A percentile compares a stretch with the other conserved stretches of the same genome.
These are phyloP conservation scores for Hyaloscypha finlandica DNA, from an alignment of 495 filamentous ascomycete species.

Conservation along the genomic window DNA sequence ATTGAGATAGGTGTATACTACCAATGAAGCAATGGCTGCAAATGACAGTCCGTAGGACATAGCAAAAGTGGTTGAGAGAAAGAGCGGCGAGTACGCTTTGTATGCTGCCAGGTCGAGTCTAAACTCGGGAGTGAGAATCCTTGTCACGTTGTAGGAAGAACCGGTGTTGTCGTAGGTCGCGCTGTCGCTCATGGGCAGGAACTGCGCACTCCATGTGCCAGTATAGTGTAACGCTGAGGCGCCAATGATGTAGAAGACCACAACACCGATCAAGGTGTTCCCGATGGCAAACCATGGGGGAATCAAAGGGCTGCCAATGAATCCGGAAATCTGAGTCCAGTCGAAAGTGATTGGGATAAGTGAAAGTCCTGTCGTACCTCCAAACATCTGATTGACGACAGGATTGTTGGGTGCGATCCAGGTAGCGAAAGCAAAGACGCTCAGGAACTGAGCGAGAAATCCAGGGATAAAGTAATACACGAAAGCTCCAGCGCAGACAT, in stretches of 20 bases:
- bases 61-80: constrained; percentile 64
- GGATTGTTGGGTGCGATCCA: constrained; percentile 64
- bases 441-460: constrained; percentile 57
- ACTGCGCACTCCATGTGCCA: constrained; percentile 64
- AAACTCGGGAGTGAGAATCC: constrained; percentile 50
- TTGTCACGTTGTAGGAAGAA: constrained; percentile 52
- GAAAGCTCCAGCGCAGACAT: constrained; percentile 58
- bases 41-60: constrained; percentile 71
- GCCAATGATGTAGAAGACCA: constrained; percentile 52
- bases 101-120: constrained; percentile 57
- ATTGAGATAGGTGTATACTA: constrained; percentile 66
- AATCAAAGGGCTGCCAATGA: constrained; percentile 54
- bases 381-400: constrained; percentile 71
- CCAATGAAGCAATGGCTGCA: constrained; percentile 65
- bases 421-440: constrained; percentile 61
- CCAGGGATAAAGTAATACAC: constrained; percentile 59
- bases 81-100: constrained; percentile 62
- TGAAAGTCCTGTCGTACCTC: constrained; percentile 61
- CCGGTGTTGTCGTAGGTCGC: constrained; percentile 66
- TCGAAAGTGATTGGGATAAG: constrained; percentile 51
- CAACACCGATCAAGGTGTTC: constrained; percentile 63
- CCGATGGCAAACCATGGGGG: constrained; percentile 59
- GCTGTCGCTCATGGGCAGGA: constrained; percentile 60
- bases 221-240: constrained; percentile 60
- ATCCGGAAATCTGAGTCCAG: constrained; percentile 50